Percentiles rank a stretch among this genome's conserved stretches.
phyloP scores from a whole-genome alignment of 371 early-diverging fungal genomes.

The Mortierella sp. region DNA sequence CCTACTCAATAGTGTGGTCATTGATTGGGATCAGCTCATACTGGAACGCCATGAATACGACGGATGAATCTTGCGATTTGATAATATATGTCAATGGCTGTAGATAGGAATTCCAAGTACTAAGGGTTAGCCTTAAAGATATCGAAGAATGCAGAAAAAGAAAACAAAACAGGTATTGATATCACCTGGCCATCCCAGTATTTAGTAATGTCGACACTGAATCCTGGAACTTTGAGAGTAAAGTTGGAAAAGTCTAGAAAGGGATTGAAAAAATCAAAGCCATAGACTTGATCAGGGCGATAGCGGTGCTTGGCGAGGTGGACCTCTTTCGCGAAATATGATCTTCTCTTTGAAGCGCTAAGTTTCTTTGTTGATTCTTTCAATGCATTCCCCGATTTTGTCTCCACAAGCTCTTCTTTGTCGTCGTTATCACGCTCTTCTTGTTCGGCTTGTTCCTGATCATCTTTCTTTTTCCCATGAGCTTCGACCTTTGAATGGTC shows the following conservation, averaged over 20 bases:
- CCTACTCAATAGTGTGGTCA: slow-evolving; percentile 33
- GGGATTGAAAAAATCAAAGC: slow-evolving; percentile 78
- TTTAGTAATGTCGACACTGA: slow-evolving; percentile 65
- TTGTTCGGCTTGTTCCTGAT: neutral
- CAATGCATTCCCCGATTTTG: slow-evolving; percentile 19
- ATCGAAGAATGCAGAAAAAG: neutral
- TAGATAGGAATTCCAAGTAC: neutral
- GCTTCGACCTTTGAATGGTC: neutral
- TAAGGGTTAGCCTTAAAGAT: neutral
- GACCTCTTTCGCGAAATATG: slow-evolving; percentile 25
- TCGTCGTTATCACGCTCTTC: slow-evolving; percentile 1
- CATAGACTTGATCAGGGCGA: slow-evolving; percentile 65
- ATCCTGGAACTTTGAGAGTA: slow-evolving; percentile 70
- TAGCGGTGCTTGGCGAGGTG: slow-evolving; percentile 59
- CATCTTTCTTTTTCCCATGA: neutral
- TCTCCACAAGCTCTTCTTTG: slow-evolving; percentile 19
- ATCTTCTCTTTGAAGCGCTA: slow-evolving; percentile 15
- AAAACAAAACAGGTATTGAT: neutral
- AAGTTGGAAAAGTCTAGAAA: slow-evolving; percentile 72
- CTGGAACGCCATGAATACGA: slow-evolving; percentile 68
- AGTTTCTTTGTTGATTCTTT: slow-evolving; percentile 28
- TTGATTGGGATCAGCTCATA: slow-evolving; percentile 65
- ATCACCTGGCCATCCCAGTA: slow-evolving; percentile 79
- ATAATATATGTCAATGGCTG: slow-evolving; percentile 71
- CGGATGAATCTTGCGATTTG: slow-evolving; percentile 62